These are phyloP conservation scores for Apiospora sp. DNA, from an alignment of 2,329 filamentous ascomycete species.

Conservation along the genomic window DNA sequence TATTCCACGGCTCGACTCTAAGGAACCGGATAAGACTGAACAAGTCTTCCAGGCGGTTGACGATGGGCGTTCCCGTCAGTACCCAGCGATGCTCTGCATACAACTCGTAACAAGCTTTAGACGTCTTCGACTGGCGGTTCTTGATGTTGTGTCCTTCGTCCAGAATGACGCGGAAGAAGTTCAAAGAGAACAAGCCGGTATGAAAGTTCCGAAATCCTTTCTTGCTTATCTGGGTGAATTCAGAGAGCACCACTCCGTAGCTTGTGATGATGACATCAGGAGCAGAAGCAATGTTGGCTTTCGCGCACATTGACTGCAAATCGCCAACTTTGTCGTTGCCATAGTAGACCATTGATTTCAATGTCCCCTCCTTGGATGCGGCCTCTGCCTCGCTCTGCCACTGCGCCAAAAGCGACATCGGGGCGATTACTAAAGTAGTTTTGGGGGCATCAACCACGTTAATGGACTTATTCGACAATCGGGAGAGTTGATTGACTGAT, in stretches of 20 bases:
- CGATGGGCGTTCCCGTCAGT: constrained; percentile 93
- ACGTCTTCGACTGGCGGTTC: constrained; percentile 87
- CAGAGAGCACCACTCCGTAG: constrained; percentile 90
- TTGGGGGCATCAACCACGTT: constrained; percentile 76
- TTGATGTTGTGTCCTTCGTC: constrained; percentile 98
- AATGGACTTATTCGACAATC: constrained; percentile 64
- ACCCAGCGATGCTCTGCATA: constrained; percentile 88
- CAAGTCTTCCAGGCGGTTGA: constrained; percentile 93
- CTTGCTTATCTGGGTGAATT: constrained; percentile 79
- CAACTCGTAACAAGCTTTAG: constrained; percentile 92
- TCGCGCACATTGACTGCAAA: constrained; percentile 79
- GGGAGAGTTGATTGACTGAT: constrained; percentile 68
- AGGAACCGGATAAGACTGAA: constrained; percentile 94
- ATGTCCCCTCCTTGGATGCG: constrained; percentile 81
- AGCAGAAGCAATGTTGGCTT: constrained; percentile 75
- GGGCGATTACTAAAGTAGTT: constrained; percentile 94
- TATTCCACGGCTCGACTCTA: constrained; percentile 95
- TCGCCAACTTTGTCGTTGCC: constrained; percentile 84
- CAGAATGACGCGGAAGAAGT: constrained; percentile 94
- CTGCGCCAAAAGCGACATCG: constrained; percentile 94
- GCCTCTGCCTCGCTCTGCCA: constrained; percentile 97
- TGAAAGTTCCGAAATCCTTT: constrained; percentile 71
- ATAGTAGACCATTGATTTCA: constrained; percentile 91
- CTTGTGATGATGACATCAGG: constrained; percentile 95
- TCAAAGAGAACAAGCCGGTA: constrained; percentile 85